These are phyloP conservation scores for Neospermospora avenae DNA, from an alignment of 2,329 filamentous ascomycete species.

Conservation along the genomic window DNA sequence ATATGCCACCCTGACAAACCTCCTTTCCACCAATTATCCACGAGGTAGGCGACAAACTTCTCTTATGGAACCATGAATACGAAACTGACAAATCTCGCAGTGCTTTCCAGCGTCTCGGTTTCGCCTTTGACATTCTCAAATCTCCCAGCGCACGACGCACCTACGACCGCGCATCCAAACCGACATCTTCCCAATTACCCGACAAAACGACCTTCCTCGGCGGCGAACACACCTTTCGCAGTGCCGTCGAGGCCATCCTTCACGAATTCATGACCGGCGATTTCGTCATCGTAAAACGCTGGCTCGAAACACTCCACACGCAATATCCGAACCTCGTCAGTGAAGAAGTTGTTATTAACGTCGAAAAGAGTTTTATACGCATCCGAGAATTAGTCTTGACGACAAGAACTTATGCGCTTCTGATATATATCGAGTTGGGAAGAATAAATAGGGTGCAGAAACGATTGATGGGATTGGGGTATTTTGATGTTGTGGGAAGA, in stretches of 20 bases:
- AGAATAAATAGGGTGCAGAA: slow-evolving; percentile 40
- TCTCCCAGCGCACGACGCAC: slow-evolving; percentile 37
- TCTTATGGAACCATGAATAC: too few species aligned
- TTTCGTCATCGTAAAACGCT: slow-evolving; percentile 37
- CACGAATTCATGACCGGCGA: slow-evolving; percentile 41
- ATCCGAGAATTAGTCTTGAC: slow-evolving; percentile 39
- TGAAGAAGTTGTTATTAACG: slow-evolving; percentile 37
- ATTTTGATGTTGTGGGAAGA: slow-evolving; percentile 39
- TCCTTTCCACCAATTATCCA: slow-evolving; percentile 38
- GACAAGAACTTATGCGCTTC: slow-evolving; percentile 38
- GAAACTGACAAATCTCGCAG: slow-evolving; percentile 25
- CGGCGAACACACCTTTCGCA: slow-evolving; percentile 39
- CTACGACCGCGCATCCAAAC: slow-evolving; percentile 38
- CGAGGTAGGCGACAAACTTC: slow-evolving; percentile 32
- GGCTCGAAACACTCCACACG: slow-evolving; percentile 35
- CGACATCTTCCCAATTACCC: slow-evolving; percentile 29
- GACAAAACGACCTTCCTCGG: slow-evolving; percentile 36
- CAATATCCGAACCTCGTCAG: slow-evolving; percentile 39
- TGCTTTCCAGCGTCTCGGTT: slow-evolving; percentile 40
- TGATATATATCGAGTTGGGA: slow-evolving; percentile 40
- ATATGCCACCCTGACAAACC: slow-evolving; percentile 41
- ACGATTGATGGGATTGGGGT: slow-evolving; percentile 37
- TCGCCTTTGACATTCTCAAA: slow-evolving; percentile 41
- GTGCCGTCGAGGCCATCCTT: slow-evolving; percentile 38
- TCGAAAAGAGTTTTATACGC: slow-evolving; percentile 37